Percentiles rank a stretch among this genome's conserved stretches.
Conservation (phyloP, 345 rosid genomes). For the Euphorbia pulcherrima region DNA sequence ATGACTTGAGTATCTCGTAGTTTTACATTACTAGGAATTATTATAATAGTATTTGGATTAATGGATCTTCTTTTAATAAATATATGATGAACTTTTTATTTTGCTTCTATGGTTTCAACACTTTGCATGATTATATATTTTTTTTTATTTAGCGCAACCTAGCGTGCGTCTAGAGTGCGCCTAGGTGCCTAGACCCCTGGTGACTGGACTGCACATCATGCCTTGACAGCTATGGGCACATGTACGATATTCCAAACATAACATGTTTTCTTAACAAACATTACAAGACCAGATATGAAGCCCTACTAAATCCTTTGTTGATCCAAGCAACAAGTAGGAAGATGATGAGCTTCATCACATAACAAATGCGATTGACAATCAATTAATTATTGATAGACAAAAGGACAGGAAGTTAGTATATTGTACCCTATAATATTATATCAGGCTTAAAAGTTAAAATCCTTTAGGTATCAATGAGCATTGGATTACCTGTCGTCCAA, state of each 20-base stretch:
- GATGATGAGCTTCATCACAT: neutral
- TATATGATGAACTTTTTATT: no score
- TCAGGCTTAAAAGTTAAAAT: neutral
- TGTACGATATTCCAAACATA: neutral
- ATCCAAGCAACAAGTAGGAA: neutral
- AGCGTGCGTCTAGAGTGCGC: no score
- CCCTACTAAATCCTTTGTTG: neutral
- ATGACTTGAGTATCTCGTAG: no score
- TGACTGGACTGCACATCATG: no score
- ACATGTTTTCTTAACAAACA: neutral
- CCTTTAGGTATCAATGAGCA: conserved; percentile 8
- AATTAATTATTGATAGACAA: neutral
- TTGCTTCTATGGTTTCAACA: no score
- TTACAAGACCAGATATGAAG: neutral
- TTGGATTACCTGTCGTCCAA: conserved; percentile 77
- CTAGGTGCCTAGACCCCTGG: no score
- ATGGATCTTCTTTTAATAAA: no score
- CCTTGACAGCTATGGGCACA: no score
- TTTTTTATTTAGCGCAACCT: no score
- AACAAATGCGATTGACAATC: neutral
- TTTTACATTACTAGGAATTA: no score
- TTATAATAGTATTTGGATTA: no score
- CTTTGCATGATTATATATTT: no score
- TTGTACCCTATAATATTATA: neutral
- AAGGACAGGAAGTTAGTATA: conserved; percentile 1